These are phyloP conservation scores for Exophiala mesophila DNA, from an alignment of 2,329 filamentous ascomycete species.

Conservation along the genomic window DNA sequence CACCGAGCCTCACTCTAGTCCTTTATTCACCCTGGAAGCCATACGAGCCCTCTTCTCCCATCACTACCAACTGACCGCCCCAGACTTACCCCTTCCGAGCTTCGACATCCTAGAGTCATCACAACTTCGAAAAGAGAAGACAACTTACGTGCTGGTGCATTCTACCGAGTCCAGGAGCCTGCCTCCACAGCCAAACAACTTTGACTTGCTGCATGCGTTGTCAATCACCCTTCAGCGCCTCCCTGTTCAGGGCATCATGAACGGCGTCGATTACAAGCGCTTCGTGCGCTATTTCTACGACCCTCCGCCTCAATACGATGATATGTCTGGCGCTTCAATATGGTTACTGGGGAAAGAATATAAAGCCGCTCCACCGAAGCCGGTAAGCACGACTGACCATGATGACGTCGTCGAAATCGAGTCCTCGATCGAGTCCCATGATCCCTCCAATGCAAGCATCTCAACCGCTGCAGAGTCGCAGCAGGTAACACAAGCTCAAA, in stretches of 20 bases:
- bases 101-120: slow-evolving; percentile 5
- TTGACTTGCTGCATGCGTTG: slow-evolving; percentile 20
- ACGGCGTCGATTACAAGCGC: slow-evolving; percentile 69
- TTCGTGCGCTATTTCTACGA: slow-evolving; percentile 92
- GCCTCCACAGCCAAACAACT: slow-evolving; percentile 4
- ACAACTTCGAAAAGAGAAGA: slow-evolving; percentile 1
- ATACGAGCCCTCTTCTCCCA: slow-evolving; percentile 19
- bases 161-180: background rate
- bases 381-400: slow-evolving; percentile 26
- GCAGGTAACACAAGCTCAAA: slow-evolving; percentile 10
- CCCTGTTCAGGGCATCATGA: slow-evolving; percentile 43
- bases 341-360: slow-evolving; percentile 75
- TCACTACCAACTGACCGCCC: slow-evolving; percentile 8
- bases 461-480: slow-evolving; percentile 15
- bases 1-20: no score
- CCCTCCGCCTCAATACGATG: slow-evolving; percentile 77
- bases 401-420: slow-evolving; percentile 29
- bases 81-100: slow-evolving; percentile 3
- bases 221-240: slow-evolving; percentile 18
- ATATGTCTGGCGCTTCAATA: slow-evolving; percentile 61
- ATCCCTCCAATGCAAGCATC: slow-evolving; percentile 22
- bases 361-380: slow-evolving; percentile 29
- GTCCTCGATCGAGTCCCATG: slow-evolving; percentile 26
- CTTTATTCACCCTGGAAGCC: slow-evolving; percentile 20
- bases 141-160: slow-evolving; percentile 2